These are phyloP conservation scores for Calonectria leucothoes DNA, from an alignment of 2,329 filamentous ascomycete genomes.

Conservation along the genomic window DNA sequence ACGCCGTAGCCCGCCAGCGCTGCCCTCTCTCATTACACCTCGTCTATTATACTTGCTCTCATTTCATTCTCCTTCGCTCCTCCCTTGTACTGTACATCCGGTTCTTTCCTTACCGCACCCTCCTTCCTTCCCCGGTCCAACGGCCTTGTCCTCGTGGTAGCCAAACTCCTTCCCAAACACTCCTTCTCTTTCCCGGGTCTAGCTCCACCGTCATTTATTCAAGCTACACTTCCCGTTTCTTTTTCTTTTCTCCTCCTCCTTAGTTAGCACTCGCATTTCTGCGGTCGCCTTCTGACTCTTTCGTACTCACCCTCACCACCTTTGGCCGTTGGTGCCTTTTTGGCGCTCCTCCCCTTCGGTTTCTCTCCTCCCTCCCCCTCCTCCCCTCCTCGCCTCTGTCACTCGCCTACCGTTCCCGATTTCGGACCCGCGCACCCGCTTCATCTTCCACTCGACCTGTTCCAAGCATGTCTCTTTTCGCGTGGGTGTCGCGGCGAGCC, in stretches of 20 bases:
- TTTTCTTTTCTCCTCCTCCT: neutral
- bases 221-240: constrained; percentile 1
- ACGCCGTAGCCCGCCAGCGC: neutral
- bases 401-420: neutral
- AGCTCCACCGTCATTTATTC: constrained; percentile 10
- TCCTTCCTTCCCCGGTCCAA: constrained; percentile 1
- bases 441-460: neutral
- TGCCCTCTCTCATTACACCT: neutral
- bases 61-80: neutral
- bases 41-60: neutral
- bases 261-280: neutral
- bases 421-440: neutral
- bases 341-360: constrained; percentile 9
- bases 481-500: constrained; percentile 64
- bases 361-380: constrained; percentile 3
- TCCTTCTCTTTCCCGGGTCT: constrained; percentile 4
- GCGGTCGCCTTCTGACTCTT: neutral
- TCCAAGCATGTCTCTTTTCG: constrained; percentile 62
- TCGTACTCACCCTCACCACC: neutral
- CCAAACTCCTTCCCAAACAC: neutral
- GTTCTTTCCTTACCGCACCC: neutral
- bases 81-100: neutral
- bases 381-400: neutral
- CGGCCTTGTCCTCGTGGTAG: neutral
- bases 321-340: constrained; percentile 4